These are phyloP conservation scores for Plantago ovata DNA, from an alignment of 257 asterid species.

Conservation along the genomic window DNA sequence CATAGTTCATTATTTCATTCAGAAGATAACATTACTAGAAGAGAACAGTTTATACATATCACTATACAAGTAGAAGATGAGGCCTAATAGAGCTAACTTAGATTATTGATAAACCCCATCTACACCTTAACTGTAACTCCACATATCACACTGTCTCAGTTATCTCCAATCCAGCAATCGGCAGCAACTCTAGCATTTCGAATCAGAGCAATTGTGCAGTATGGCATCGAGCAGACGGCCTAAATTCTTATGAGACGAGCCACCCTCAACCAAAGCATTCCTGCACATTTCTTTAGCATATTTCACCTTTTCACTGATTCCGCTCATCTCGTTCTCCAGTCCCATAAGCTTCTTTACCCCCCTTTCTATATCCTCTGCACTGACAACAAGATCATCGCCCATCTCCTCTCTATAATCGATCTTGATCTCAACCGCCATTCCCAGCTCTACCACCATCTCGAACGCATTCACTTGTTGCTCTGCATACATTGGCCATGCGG, in stretches of 20 bases:
- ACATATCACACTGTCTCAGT: too few species aligned
- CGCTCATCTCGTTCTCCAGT: too few species aligned
- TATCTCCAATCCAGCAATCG: too few species aligned
- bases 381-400: background rate
- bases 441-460: background rate
- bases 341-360: background rate
- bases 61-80: too few species aligned
- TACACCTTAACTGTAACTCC: too few species aligned
- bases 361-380: background rate
- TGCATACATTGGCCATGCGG: conserved; percentile 1
- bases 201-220: background rate
- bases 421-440: conserved; percentile 5
- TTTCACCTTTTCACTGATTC: background rate
- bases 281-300: background rate
- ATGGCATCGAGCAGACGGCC: background rate
- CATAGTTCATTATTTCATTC: too few species aligned
- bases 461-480: conserved; percentile 11
- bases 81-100: too few species aligned
- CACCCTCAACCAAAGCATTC: background rate
- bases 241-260: background rate
- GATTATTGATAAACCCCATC: too few species aligned
- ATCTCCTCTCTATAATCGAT: conserved; percentile 1
- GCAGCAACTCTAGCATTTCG: conserved; percentile 1
- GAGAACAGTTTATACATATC: too few species aligned
- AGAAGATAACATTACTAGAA: too few species aligned